Evolutionary conservation across 768 basidiomycete genomes (phyloP).

Genomic region (Rhodotorula paludigena): DNA sequence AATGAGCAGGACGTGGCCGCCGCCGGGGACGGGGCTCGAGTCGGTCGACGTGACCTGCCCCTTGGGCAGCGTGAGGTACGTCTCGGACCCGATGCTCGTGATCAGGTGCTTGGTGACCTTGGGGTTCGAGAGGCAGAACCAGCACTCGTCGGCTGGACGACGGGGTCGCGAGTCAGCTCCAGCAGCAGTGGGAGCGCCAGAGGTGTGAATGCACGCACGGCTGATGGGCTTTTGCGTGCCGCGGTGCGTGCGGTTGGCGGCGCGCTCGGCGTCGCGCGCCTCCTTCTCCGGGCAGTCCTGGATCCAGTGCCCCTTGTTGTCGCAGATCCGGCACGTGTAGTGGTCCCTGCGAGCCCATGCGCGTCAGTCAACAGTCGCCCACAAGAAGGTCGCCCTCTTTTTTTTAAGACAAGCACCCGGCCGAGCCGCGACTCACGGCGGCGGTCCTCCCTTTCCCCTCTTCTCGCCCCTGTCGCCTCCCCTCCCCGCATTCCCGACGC

Average conservation of each 20-base stretch:
- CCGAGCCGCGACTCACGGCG: slow-evolving; percentile 19
- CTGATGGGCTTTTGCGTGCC: slow-evolving; percentile 65
- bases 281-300: slow-evolving; percentile 65
- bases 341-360: slow-evolving; percentile 8
- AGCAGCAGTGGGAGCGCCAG: neutral
- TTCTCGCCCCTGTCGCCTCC: slow-evolving; percentile 38
- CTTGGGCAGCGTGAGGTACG: slow-evolving; percentile 92
- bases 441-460: slow-evolving; percentile 50
- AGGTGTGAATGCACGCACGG: slow-evolving; percentile 54
- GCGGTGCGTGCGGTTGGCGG: slow-evolving; percentile 46
- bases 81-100: slow-evolving; percentile 85
- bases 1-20: slow-evolving; percentile 90
- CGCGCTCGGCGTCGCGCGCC: slow-evolving; percentile 46
- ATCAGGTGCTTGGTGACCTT: slow-evolving; percentile 93
- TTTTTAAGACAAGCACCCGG: too few relatives aligned
- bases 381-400: too few relatives aligned
- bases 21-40: slow-evolving; percentile 67
- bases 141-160: slow-evolving; percentile 76
- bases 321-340: slow-evolving; percentile 88
- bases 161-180: neutral
- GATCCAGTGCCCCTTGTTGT: slow-evolving; percentile 62
- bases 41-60: slow-evolving; percentile 58
- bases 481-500: slow-evolving; percentile 8
- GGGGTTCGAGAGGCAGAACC: slow-evolving; percentile 97
- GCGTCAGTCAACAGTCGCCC: too few relatives aligned